Percentiles rank a stretch among this genome's conserved stretches.
phyloP scores from a whole-genome alignment of 768 basidiomycete species.

The Mycena maculata region DNA sequence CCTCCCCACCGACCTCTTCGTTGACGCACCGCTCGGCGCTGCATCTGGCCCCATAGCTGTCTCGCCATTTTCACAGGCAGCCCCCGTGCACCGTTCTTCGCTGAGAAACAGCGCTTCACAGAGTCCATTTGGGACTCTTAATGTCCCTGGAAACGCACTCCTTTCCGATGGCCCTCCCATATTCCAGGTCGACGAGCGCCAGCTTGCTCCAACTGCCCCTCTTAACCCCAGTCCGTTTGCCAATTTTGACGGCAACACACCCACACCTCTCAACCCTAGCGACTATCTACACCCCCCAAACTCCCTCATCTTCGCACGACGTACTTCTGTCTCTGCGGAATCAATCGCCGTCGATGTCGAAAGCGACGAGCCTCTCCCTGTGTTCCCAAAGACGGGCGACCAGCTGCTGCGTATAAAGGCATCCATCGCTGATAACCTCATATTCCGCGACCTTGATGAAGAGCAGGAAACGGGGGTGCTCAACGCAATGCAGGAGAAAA shows the following conservation, averaged over 20 bases:
- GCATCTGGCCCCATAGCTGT: slow-evolving; percentile 53
- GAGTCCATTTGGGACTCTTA: slow-evolving; percentile 83
- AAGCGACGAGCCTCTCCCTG: slow-evolving; percentile 74
- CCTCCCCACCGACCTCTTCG: slow-evolving; percentile 68
- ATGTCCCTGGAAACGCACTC: slow-evolving; percentile 84
- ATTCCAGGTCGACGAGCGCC: slow-evolving; percentile 69
- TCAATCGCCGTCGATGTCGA: slow-evolving; percentile 87
- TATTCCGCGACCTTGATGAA: slow-evolving; percentile 96
- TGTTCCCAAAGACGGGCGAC: slow-evolving; percentile 81
- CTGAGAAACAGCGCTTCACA: slow-evolving; percentile 64
- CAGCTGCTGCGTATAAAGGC: slow-evolving; percentile 90
- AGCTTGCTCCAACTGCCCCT: slow-evolving; percentile 71
- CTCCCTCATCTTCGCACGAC: slow-evolving; percentile 86
- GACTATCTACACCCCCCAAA: slow-evolving; percentile 81
- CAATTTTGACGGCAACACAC: slow-evolving; percentile 61
- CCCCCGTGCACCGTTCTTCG: slow-evolving; percentile 63
- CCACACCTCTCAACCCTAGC: slow-evolving; percentile 61
- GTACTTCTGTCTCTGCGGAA: slow-evolving; percentile 96
- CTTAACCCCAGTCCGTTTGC: slow-evolving; percentile 65
- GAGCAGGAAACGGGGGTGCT: slow-evolving; percentile 95
- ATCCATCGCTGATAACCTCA: slow-evolving; percentile 89
- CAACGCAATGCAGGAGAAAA: slow-evolving; percentile 93
- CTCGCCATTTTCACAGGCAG: slow-evolving; percentile 68
- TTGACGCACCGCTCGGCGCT: slow-evolving; percentile 58
- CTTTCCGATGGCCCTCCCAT: slow-evolving; percentile 67